Percentiles rank a stretch among this genome's conserved stretches.
Conservation (phyloP, 2,329 filamentous ascomycete genomes). For the Ascochyta rabiei region DNA sequence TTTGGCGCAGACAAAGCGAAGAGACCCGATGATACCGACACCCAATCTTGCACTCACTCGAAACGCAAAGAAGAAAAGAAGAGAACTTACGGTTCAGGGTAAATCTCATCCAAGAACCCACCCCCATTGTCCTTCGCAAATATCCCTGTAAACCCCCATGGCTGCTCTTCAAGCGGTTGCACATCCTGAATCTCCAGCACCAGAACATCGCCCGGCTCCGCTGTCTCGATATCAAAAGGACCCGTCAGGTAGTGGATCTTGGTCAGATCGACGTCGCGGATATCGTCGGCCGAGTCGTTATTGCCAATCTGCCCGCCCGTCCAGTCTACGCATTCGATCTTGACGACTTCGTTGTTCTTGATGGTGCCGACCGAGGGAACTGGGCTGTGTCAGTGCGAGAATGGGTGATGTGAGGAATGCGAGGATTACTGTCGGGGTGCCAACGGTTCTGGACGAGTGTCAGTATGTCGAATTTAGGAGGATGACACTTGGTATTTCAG, state of each 20-base stretch:
- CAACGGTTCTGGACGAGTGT: conserved; percentile 73
- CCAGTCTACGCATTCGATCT: conserved; percentile 91
- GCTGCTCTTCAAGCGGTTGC: conserved; percentile 82
- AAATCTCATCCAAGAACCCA: conserved; percentile 86
- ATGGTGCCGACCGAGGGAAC: conserved; percentile 77
- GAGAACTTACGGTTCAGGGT: conserved; percentile 72
- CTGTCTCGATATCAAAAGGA: conserved; percentile 84
- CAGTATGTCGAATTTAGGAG: not conserved
- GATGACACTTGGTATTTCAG: not conserved
- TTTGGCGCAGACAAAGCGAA: no score
- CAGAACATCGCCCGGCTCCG: conserved; percentile 83
- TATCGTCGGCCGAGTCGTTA: conserved; percentile 86
- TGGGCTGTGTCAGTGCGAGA: conserved; percentile 46
- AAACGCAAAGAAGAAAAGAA: no score
- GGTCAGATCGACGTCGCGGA: conserved; percentile 83
- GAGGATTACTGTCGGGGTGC: conserved; percentile 79
- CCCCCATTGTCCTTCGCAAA: conserved; percentile 84
- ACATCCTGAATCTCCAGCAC: conserved; percentile 92
- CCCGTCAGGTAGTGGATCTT: conserved; percentile 87
- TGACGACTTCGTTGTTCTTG: conserved; percentile 83
- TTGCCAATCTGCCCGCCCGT: conserved; percentile 79
- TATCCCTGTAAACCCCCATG: conserved; percentile 89
- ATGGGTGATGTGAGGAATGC: not conserved
- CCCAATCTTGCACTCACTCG: no score
- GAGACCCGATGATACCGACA: no score